Conservation (phyloP, 148 eudicot species). For the Arbutus unedo region DNA sequence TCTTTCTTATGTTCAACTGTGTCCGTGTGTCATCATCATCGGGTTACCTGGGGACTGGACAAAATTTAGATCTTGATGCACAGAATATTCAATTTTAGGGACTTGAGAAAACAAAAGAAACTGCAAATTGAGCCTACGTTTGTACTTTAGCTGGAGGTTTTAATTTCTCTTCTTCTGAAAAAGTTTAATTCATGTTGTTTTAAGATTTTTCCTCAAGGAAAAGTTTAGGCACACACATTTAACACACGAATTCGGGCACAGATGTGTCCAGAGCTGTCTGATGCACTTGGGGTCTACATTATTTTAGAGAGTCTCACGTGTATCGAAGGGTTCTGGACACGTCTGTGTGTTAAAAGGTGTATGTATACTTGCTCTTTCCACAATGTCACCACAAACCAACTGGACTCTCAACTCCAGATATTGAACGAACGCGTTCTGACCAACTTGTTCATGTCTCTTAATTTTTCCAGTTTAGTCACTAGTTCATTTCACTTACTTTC, state of each 20-base stretch:
- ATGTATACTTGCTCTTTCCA: too few species aligned
- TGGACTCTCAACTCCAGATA: neutral
- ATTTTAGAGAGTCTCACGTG: too few species aligned
- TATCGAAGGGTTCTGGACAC: too few species aligned
- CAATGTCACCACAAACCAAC: neutral
- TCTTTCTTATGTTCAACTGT: neutral
- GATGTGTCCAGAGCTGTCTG: too few species aligned
- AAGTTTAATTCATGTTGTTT: neutral
- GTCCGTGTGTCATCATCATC: neutral
- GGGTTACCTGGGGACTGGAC: neutral
- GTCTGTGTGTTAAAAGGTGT: too few species aligned
- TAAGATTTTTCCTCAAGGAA: too few species aligned
- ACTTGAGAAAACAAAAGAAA: neutral
- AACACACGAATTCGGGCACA: too few species aligned
- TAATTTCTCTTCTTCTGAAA: neutral
- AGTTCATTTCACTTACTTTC: neutral
- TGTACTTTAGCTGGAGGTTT: neutral
- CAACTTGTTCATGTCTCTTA: constrained; percentile 5
- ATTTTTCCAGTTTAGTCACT: constrained; percentile 7
- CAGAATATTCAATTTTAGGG: neutral
- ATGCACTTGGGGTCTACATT: too few species aligned
- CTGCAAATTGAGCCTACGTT: neutral
- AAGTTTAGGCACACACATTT: too few species aligned
- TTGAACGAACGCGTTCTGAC: neutral
- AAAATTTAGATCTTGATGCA: neutral